These are phyloP conservation scores for Craterostigma plantagineum DNA, from an alignment of 257 asterid species.

Conservation along the genomic window DNA sequence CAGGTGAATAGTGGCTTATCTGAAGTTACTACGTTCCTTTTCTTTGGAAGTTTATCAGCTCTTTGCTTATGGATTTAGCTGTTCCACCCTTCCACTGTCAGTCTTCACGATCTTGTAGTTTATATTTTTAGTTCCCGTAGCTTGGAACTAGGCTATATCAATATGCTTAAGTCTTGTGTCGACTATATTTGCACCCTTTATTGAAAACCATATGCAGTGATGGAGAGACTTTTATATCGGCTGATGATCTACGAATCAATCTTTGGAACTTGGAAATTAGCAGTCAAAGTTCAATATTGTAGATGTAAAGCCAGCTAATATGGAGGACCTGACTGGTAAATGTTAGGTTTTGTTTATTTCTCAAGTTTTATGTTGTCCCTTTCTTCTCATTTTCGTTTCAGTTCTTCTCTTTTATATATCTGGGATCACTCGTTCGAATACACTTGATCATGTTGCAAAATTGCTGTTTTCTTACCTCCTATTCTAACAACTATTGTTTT, in stretches of 20 bases:
- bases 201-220: constrained; percentile 32
- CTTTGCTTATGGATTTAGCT: no score
- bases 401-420: no score
- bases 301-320: constrained; percentile 54
- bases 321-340: constrained; percentile 74
- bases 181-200: constrained; percentile 3
- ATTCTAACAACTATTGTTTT: constrained; percentile 5
- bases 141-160: neutral
- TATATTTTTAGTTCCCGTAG: neutral
- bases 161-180: neutral
- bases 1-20: constrained; percentile 44
- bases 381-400: neutral
- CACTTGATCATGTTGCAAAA: no score
- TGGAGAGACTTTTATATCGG: constrained; percentile 72
- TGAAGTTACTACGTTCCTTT: no score
- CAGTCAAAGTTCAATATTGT: constrained; percentile 58
- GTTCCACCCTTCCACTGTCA: no score
- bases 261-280: constrained; percentile 69
- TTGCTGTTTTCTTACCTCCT: constrained; percentile 6
- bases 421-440: no score
- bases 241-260: constrained; percentile 71
- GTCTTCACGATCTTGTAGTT: no score
- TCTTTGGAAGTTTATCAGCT: no score
- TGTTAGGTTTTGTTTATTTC: neutral
- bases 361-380: neutral